Evolutionary conservation across 2,329 filamentous ascomycete genomes (phyloP), one percentile per base, ranked within the genome.

Genomic region (Nemania sp.): DNA sequence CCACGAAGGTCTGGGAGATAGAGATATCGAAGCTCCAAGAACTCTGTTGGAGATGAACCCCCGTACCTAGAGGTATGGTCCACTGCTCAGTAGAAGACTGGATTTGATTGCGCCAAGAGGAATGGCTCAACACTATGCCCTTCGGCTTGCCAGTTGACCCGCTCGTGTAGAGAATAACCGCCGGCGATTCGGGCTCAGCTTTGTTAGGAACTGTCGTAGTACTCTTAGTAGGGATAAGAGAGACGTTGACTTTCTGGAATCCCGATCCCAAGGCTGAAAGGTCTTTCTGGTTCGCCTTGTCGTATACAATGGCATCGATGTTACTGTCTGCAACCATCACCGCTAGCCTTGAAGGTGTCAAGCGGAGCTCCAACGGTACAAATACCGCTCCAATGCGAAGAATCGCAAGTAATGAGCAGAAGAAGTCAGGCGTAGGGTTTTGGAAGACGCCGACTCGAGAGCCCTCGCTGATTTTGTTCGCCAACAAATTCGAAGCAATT

Each of bases 21-120:
- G 74, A 73, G 52, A 76, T 60, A 47, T 79, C 75, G 58, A 78
- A 78, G 8, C 65, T 67, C 23, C 64, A 68, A 0, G 74, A 64
- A 26, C 67, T 74, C 51, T 77, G 73, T 45, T 76, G 73, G 3
- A 31, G 28, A 31, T 12, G 9, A 9, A 31, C 28, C 9, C 6
- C 6, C 26, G 12, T 12, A 6, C 6, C 12, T 12, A 12, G 12
- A 28, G 26, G 26, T 6, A 31, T n/a, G 28, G n/a, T 31, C 28
- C 9, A 31, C 3, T 14, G 9, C n/a, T 3, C 8, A 3, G 9
- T 9, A 31, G 8, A 3, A 31, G 8, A 5, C 28, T 14, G 26
- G 9, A 9, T 12, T 11, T 31, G 28, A 28, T 9, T 14, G 4
- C 3, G 28, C 3, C 11, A 14, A 9, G 11, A 12, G 8, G 5